Evolutionary conservation across 83 land plant species (phyloP), one percentile per base, ranked within the genome.

Genomic region (Larix sibirica): DNA sequence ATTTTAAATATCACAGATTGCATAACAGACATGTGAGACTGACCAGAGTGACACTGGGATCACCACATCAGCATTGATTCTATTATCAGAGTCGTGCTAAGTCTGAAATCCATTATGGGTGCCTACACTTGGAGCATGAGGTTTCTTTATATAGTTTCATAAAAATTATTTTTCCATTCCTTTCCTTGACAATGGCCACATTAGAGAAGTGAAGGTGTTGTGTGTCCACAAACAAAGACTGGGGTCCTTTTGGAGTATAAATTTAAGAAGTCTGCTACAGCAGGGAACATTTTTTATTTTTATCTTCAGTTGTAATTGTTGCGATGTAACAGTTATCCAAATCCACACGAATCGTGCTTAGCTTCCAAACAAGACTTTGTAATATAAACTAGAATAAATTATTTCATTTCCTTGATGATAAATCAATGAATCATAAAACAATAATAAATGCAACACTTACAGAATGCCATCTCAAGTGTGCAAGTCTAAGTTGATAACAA

Each of bases 51-150:
- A n/a, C 75, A 70, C 47, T 70, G 40, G 21, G 20, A 6, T 70
- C 75, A 38, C 75, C 23, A 2, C 18, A 70, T n/a, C 36, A 70
- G 75, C 75, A 70, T 26, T n/a, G n/a, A 70, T 70, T 36, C 75
- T 2, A 18, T 70, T 69, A 54, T 69, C 44, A 36, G 20, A 69
- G 20, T 1, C 33, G 20, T 69, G 44, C 18, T 69, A 17, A 36
- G 36, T n/a, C 74, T 69, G 33, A 33, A 69, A 69, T 69, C 73
- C 42, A 16, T 69, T 18, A 69, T 16, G 17, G 59, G 73, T 17
- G 16, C 42, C 44, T 20, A 70, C 5, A 17, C 20, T 38, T 36
- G 18, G 40, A 14, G 40, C 6, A 38, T 70, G 47, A 36, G 18
- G 36, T 33, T 3, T 2, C 44, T 42, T 17, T 70, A n/a, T 16